phyloP scores from a whole-genome alignment of 2,329 filamentous ascomycete species.

The Cadophora gregata region DNA sequence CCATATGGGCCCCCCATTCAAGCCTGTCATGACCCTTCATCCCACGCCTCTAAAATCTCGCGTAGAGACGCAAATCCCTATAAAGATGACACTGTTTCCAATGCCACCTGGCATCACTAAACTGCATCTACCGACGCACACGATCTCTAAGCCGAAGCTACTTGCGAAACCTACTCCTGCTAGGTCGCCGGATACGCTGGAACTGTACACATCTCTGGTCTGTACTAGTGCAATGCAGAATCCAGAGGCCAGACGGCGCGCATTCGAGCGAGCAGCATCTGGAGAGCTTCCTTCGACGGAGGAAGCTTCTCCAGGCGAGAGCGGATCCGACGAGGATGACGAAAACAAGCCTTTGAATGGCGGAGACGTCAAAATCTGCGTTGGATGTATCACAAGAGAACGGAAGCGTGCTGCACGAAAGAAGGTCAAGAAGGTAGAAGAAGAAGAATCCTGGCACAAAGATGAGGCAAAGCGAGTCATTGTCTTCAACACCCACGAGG shows the following conservation, averaged over 20 bases:
- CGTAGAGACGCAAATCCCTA: conserved; percentile 95
- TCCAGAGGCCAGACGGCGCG: conserved; percentile 67
- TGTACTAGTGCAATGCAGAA: conserved; percentile 92
- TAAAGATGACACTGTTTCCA: conserved; percentile 78
- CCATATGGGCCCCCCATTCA: conserved; percentile 37
- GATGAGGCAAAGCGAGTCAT: conserved; percentile 83
- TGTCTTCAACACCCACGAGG: conserved; percentile 88
- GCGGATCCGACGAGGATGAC: conserved; percentile 50
- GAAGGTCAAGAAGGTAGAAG: conserved; percentile 90
- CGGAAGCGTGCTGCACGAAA: conserved; percentile 90
- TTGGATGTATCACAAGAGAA: conserved; percentile 89
- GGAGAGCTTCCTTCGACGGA: conserved; percentile 36
- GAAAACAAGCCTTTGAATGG: conserved; percentile 79
- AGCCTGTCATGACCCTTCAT: conserved; percentile 61
- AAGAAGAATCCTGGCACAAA: conserved; percentile 85
- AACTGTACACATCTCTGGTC: conserved; percentile 81
- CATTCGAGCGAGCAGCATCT: conserved; percentile 53
- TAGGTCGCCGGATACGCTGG: conserved; percentile 74
- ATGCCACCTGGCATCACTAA: conserved; percentile 78
- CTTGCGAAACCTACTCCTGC: conserved; percentile 74
- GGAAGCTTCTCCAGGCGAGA: conserved; percentile 30
- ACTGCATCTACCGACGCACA: conserved; percentile 85
- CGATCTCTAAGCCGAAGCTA: conserved; percentile 93
- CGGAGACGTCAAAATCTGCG: conserved; percentile 91
- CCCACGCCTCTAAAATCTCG: conserved; percentile 81